Evolutionary conservation across 192 early-diverging fungal genomes (phyloP).

Genomic region (Podila minutissima): DNA sequence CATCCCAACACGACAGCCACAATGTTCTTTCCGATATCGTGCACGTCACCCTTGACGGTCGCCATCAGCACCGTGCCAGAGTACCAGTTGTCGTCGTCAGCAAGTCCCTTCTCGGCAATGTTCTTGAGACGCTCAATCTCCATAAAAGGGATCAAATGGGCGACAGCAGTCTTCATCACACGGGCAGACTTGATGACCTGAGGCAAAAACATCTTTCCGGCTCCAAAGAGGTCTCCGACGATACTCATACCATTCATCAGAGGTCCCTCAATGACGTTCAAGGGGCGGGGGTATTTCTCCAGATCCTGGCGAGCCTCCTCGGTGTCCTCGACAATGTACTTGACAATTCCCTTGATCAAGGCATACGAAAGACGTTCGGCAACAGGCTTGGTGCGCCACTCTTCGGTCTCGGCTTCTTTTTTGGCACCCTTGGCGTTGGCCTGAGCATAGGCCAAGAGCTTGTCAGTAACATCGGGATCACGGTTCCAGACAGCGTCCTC

Average conservation of each 20-base stretch:
- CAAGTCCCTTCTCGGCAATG: conserved; percentile 54
- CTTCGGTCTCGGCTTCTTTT: conserved; percentile 83
- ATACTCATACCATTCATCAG: conserved; percentile 95
- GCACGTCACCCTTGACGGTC: conserved; percentile 97
- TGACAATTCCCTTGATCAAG: conserved; percentile 94
- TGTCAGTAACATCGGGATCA: conserved; percentile 91
- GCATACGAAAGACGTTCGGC: conserved; percentile 82
- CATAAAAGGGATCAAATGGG: conserved; percentile 95
- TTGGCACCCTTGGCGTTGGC: conserved; percentile 76
- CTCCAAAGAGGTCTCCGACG: conserved; percentile 95
- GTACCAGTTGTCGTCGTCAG: conserved; percentile 78
- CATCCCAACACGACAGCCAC: conserved; percentile 96
- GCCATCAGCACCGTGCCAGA: conserved; percentile 93
- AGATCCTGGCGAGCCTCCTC: conserved; percentile 89
- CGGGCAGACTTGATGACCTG: conserved; percentile 97
- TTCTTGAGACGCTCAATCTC: conserved; percentile 89
- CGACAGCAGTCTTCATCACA: conserved; percentile 99
- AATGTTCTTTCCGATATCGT: conserved; percentile 99
- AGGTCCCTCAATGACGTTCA: conserved; percentile 97
- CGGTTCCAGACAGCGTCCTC: conserved; percentile 95
- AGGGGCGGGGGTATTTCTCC: conserved; percentile 82
- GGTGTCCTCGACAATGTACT: conserved; percentile 92
- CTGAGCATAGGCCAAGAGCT: conserved; percentile 91
- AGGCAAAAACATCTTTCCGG: conserved; percentile 97
- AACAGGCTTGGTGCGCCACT: conserved; percentile 83